A percentile compares a stretch with the other conserved stretches of the same genome.
Conservation (phyloP, 192 early-diverging fungal species). For the Lunasporangiospora selenospora region DNA sequence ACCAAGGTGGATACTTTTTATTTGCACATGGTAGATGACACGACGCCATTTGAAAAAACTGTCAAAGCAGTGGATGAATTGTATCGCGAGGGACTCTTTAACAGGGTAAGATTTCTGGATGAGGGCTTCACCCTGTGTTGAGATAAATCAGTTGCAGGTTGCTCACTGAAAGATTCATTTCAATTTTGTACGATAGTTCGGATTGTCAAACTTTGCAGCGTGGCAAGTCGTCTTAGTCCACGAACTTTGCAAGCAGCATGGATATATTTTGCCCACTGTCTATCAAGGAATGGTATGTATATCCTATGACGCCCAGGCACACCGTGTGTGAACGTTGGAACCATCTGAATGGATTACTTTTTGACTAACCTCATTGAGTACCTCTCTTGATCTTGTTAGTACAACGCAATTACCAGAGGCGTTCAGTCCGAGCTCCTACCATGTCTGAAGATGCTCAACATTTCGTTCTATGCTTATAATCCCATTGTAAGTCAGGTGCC, state of each 20-base stretch:
- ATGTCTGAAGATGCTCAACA: constrained; percentile 57
- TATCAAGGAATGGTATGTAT: constrained; percentile 51
- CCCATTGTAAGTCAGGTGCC: constrained; percentile 42
- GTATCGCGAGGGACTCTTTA: constrained; percentile 62
- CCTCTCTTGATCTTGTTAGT: constrained; percentile 1
- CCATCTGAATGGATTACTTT: neutral
- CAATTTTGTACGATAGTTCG: constrained; percentile 33
- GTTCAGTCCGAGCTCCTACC: constrained; percentile 58
- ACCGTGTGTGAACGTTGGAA: neutral
- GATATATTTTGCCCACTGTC: constrained; percentile 47
- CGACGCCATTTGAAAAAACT: constrained; percentile 60
- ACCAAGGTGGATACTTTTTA: constrained; percentile 69
- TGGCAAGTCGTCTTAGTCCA: constrained; percentile 50
- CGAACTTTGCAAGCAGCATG: constrained; percentile 48
- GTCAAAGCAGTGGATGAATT: constrained; percentile 64
- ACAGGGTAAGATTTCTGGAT: constrained; percentile 36
- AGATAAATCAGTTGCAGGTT: neutral
- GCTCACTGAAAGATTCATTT: neutral
- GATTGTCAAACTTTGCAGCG: constrained; percentile 46
- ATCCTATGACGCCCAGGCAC: neutral
- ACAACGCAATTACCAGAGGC: constrained; percentile 34
- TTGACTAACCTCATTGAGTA: too few relatives aligned
- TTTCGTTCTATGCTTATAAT: constrained; percentile 70
- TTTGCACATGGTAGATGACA: constrained; percentile 66
- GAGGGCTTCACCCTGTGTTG: neutral